These are phyloP conservation scores for Gelatoporia subvermispora DNA, from an alignment of 768 basidiomycete species.

Conservation along the genomic window DNA sequence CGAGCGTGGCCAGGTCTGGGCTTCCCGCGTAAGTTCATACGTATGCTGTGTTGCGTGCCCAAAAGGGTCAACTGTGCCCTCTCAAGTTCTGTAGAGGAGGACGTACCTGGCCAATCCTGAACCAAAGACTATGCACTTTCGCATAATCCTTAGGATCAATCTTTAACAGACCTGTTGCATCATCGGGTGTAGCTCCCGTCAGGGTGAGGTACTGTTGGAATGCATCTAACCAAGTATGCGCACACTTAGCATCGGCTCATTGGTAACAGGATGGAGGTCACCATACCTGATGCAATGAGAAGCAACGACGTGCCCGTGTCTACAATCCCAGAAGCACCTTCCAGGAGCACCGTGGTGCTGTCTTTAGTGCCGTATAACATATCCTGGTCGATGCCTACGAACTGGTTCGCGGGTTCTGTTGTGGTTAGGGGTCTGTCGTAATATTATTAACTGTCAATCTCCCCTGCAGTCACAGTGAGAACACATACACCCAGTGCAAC, in stretches of 20 bases:
- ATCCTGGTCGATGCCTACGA: conserved; percentile 26
- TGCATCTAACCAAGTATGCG: conserved; percentile 14
- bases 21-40: conserved; percentile 39
- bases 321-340: conserved; percentile 26
- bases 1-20: conserved; percentile 36
- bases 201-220: conserved; percentile 20
- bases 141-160: conserved; percentile 23
- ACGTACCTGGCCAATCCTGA: conserved; percentile 11
- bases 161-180: conserved; percentile 14
- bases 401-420: conserved; percentile 15
- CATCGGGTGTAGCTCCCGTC: conserved; percentile 25
- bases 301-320: conserved; percentile 35
- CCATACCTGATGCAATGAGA: conserved; percentile 25
- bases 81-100: not conserved
- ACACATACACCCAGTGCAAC: conserved; percentile 23
- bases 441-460: conserved; percentile 10
- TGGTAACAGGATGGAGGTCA: too few species aligned
- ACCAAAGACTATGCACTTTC: conserved; percentile 17
- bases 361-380: conserved; percentile 20
- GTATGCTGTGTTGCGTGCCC: conserved; percentile 11
- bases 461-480: not conserved
- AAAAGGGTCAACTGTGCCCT: not conserved
- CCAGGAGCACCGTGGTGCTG: conserved; percentile 13
- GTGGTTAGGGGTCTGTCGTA: conserved; percentile 19
- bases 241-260: too few species aligned